phyloP scores from a whole-genome alignment of 2,329 filamentous ascomycete species.

The Beauveria caledonica region DNA sequence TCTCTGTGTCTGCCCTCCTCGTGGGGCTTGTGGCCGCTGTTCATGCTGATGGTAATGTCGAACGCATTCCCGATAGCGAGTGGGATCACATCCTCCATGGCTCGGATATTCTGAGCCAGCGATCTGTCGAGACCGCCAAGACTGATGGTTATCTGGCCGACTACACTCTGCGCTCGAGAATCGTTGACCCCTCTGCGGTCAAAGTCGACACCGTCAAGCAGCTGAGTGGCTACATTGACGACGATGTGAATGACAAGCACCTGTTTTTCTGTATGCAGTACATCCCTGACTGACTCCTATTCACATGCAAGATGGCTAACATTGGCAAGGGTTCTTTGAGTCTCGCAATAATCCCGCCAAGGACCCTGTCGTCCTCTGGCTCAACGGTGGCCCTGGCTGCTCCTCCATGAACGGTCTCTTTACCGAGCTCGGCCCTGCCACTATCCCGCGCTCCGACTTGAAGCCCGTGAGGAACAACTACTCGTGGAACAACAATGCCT shows the following conservation, averaged over 20 bases:
- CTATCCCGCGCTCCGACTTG: slow-evolving; percentile 69
- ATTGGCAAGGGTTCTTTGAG: slow-evolving; percentile 74
- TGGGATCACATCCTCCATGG: slow-evolving; percentile 92
- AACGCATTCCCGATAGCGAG: slow-evolving; percentile 66
- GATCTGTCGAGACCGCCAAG: slow-evolving; percentile 60
- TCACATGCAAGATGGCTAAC: neutral
- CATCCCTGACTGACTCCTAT: neutral
- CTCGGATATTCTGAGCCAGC: slow-evolving; percentile 59
- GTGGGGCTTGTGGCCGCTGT: slow-evolving; percentile 25
- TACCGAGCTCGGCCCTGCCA: slow-evolving; percentile 92
- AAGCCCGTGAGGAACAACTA: slow-evolving; percentile 77
- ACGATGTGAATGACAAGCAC: slow-evolving; percentile 95
- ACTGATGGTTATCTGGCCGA: slow-evolving; percentile 75
- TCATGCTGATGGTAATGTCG: slow-evolving; percentile 75
- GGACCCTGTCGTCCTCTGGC: slow-evolving; percentile 88
- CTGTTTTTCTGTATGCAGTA: slow-evolving; percentile 68
- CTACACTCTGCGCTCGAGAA: slow-evolving; percentile 86
- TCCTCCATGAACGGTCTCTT: slow-evolving; percentile 95
- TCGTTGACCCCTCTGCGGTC: slow-evolving; percentile 75
- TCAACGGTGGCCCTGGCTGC: slow-evolving; percentile 95
- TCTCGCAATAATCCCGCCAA: slow-evolving; percentile 95
- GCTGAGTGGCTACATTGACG: slow-evolving; percentile 95
- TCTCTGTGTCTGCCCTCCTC: slow-evolving; percentile 7
- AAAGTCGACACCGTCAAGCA: slow-evolving; percentile 93
- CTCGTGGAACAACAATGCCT: slow-evolving; percentile 96